Percentiles rank a stretch among this genome's conserved stretches.
Evolutionary conservation across 2,329 filamentous ascomycete species (phyloP).

Genomic region (Thermothelomyces thermophilus): DNA sequence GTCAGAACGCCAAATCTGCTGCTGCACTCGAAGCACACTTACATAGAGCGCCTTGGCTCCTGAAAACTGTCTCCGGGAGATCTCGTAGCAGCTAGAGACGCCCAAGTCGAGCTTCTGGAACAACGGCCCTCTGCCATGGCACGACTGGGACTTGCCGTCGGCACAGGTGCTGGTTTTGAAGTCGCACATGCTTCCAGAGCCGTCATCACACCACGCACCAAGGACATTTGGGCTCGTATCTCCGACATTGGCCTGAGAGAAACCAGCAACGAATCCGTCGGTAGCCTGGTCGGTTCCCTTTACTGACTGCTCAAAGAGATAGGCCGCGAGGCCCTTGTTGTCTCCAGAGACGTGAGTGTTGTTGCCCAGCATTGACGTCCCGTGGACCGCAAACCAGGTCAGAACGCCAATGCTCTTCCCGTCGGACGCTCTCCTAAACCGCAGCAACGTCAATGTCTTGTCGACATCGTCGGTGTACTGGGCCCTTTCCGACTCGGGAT

Average conservation of each 20-base stretch:
- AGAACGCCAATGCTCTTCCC: slow-evolving; percentile 70
- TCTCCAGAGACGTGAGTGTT: slow-evolving; percentile 85
- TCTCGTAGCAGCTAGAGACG: slow-evolving; percentile 68
- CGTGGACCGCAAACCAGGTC: slow-evolving; percentile 87
- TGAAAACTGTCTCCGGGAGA: slow-evolving; percentile 59
- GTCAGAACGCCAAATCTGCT: not conserved
- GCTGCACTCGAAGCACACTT: slow-evolving; percentile 6
- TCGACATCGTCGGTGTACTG: slow-evolving; percentile 59
- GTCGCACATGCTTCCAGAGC: slow-evolving; percentile 60
- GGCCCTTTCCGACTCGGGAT: slow-evolving; percentile 65
- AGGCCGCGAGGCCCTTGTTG: slow-evolving; percentile 87
- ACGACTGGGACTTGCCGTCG: slow-evolving; percentile 58
- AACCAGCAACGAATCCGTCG: slow-evolving; percentile 74
- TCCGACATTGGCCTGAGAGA: slow-evolving; percentile 85
- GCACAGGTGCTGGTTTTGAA: slow-evolving; percentile 74
- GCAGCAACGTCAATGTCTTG: slow-evolving; percentile 71
- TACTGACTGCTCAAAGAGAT: slow-evolving; percentile 70
- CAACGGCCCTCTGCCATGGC: slow-evolving; percentile 63
- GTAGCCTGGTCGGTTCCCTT: slow-evolving; percentile 46
- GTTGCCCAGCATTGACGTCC: slow-evolving; percentile 83
- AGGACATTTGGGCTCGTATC: slow-evolving; percentile 81
- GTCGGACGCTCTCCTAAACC: slow-evolving; percentile 65
- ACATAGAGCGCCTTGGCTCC: slow-evolving; percentile 48
- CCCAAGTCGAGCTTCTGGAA: slow-evolving; percentile 63
- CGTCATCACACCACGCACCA: slow-evolving; percentile 82